Conservation (phyloP, 148 eudicot genomes). For the Nepenthes gracilis region DNA sequence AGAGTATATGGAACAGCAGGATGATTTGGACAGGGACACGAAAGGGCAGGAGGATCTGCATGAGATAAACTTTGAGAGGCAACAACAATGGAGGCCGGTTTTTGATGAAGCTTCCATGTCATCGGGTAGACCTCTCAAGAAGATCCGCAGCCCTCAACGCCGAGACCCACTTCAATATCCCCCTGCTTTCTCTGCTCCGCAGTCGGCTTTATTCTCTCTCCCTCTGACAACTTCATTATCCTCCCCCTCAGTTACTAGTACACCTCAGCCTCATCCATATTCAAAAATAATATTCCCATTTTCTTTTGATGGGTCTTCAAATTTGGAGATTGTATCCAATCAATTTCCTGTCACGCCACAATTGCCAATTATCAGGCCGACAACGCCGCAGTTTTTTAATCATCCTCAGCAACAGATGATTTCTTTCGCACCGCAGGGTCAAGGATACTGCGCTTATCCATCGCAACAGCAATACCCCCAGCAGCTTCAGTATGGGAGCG, state of each 20-base stretch:
- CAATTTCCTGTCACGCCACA: conserved; percentile 1
- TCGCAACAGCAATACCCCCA: conserved; percentile 15
- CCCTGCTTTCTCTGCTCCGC: conserved; percentile 10
- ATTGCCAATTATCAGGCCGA: conserved; percentile 12
- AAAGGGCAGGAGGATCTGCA: conserved; percentile 6
- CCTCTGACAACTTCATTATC: background rate
- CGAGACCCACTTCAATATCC: conserved; percentile 10
- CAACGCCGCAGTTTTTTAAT: background rate
- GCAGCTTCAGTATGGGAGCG: conserved; percentile 61
- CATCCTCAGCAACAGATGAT: conserved; percentile 64
- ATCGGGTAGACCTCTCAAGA: conserved; percentile 47
- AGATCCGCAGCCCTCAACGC: conserved; percentile 53
- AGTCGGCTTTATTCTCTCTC: background rate
- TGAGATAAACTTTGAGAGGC: too few relatives aligned
- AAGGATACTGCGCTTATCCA: conserved; percentile 9
- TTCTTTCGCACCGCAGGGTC: conserved; percentile 40
- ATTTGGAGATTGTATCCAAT: conserved; percentile 7
- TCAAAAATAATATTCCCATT: conserved; percentile 54
- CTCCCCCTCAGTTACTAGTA: background rate
- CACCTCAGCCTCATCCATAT: conserved; percentile 3
- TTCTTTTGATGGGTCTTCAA: conserved; percentile 36
- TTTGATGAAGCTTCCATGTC: conserved; percentile 43
- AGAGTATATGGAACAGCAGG: conserved; percentile 13
- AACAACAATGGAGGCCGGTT: conserved; percentile 41
- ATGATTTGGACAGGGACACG: conserved; percentile 4